Evolutionary conservation across 2,329 filamentous ascomycete species (phyloP).

Genomic region (Apiospora saccharicola): DNA sequence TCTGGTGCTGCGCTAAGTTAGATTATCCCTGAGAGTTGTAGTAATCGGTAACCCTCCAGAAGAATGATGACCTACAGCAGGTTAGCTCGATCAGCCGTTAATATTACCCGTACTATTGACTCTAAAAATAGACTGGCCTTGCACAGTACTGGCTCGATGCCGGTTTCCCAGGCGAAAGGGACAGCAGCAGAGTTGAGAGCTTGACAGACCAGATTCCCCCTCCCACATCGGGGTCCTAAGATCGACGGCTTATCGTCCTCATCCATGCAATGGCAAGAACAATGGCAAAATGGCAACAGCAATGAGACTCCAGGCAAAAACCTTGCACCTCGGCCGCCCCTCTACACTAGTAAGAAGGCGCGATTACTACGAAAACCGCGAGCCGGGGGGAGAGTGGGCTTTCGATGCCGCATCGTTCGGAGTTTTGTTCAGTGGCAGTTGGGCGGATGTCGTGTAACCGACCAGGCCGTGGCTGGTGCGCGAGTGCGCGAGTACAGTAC

Average conservation of each 20-base stretch:
- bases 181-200: background rate
- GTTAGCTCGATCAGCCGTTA: background rate
- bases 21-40: too few relatives aligned
- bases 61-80: slow-evolving; percentile 19
- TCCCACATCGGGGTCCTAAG: background rate
- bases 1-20: too few relatives aligned
- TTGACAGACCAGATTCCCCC: background rate
- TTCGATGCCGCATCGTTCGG: background rate
- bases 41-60: background rate
- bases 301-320: background rate
- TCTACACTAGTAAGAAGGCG: background rate
- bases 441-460: slow-evolving; percentile 2
- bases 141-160: background rate
- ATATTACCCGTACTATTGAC: slow-evolving; percentile 20
- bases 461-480: slow-evolving; percentile 7
- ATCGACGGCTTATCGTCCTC: background rate
- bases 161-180: background rate
- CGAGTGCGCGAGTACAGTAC: background rate
- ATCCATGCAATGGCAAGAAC: background rate
- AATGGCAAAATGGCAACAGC: background rate
- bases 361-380: background rate
- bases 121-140: slow-evolving; percentile 22
- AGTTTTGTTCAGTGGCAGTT: slow-evolving; percentile 12
- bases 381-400: background rate
- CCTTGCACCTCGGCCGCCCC: background rate